Conservation (phyloP, 192 early-diverging fungal species). For the Backusella macrospora region DNA sequence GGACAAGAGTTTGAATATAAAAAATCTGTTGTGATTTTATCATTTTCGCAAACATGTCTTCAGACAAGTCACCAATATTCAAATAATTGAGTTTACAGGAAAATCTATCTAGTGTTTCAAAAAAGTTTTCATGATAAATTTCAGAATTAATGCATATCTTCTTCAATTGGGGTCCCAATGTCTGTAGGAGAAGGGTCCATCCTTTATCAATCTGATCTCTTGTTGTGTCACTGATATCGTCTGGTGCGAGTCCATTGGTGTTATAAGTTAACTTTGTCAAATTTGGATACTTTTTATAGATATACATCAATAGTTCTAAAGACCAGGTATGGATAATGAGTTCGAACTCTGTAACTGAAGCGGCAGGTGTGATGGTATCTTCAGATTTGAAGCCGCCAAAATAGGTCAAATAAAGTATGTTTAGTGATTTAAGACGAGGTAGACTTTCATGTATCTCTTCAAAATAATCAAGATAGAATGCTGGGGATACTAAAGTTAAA, state of each 20-base stretch:
- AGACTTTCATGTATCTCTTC: neutral
- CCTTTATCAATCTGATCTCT: neutral
- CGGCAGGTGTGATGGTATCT: neutral
- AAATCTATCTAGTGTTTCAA: neutral
- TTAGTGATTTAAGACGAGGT: neutral
- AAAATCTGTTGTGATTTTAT: neutral
- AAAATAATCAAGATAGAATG: neutral
- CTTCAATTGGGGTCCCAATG: neutral
- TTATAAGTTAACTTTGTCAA: neutral
- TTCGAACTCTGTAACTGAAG: neutral
- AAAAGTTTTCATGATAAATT: neutral
- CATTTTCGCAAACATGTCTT: neutral
- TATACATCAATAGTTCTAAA: neutral
- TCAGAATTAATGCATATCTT: neutral
- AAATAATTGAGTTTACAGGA: neutral
- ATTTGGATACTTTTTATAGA: conserved; percentile 4
- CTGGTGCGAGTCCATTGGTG: neutral
- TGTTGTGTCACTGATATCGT: neutral
- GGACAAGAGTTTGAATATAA: neutral
- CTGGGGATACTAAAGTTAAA: neutral
- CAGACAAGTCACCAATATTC: neutral
- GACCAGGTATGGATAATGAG: neutral
- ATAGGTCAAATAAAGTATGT: neutral
- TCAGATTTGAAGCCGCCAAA: neutral
- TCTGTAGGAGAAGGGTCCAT: neutral